Conservation (phyloP, 73 alveolate genomes). For the Paramecium pentaurelia region DNA sequence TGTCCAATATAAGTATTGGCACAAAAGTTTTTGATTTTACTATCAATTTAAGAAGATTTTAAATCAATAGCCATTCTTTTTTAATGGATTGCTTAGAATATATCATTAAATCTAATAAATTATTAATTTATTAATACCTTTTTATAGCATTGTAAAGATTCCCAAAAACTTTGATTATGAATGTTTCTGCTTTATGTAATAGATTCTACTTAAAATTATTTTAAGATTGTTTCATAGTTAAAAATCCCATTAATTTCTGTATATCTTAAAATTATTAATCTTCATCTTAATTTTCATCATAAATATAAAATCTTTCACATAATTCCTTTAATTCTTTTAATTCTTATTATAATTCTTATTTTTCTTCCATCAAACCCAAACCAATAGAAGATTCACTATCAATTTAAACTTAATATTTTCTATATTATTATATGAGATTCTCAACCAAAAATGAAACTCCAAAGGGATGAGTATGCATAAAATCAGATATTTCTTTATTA, state of each 20-base stretch:
- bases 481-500: neutral
- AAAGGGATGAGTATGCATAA: neutral
- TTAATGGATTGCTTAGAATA: neutral
- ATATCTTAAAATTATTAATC: neutral
- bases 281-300: neutral
- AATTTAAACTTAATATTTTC: neutral
- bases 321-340: neutral
- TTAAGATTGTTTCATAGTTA: neutral
- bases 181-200: neutral
- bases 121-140: neutral
- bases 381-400: neutral
- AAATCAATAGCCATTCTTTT: conserved; percentile 5
- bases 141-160: neutral
- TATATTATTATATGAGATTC: neutral
- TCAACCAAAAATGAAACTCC: conserved; percentile 5
- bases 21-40: neutral
- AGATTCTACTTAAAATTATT: neutral
- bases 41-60: neutral
- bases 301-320: neutral
- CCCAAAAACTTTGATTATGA: neutral
- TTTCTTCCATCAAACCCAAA: neutral
- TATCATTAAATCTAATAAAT: neutral
- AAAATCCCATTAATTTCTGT: neutral
- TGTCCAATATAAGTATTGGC: neutral
- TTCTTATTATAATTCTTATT: neutral